Evolutionary conservation across 1,284 basidiomycete genomes (phyloP).

Genomic region (Cutaneotrichosporon sp.): DNA sequence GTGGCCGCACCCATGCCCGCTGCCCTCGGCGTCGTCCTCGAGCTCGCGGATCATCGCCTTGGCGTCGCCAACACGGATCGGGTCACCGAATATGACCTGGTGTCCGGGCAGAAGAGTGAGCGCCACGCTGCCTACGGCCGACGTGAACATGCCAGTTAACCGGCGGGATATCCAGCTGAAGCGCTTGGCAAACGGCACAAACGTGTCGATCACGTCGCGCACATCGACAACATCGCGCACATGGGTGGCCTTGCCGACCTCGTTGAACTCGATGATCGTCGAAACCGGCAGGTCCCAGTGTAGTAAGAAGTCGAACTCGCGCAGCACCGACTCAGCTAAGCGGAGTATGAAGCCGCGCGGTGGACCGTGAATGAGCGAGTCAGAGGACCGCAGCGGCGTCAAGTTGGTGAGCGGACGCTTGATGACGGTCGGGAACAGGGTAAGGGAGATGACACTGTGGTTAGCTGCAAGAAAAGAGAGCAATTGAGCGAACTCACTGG

Average conservation of each 20-base stretch:
- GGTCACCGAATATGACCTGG: conserved; percentile 21
- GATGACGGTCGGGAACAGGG: conserved; percentile 38
- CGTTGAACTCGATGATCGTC: conserved; percentile 52
- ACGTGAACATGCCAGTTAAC: conserved; percentile 36
- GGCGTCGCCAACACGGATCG: conserved; percentile 11
- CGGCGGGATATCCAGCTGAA: conserved; percentile 39
- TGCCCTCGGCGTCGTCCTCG: background rate
- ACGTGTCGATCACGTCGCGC: conserved; percentile 45
- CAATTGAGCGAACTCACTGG: conserved; percentile 37
- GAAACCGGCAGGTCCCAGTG: conserved; percentile 46
- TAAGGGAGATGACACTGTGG: conserved; percentile 43
- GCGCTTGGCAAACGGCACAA: conserved; percentile 50
- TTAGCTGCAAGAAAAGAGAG: background rate
- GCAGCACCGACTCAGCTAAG: conserved; percentile 28
- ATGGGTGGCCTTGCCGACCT: conserved; percentile 49
- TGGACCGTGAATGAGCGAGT: conserved; percentile 9
- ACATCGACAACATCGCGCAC: conserved; percentile 50
- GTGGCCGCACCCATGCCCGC: background rate
- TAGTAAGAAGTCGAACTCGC: conserved; percentile 39
- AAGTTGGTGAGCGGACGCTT: conserved; percentile 12
- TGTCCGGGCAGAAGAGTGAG: conserved; percentile 26
- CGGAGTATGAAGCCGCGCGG: conserved; percentile 26
- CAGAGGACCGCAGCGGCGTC: conserved; percentile 15
- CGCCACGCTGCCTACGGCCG: conserved; percentile 32
- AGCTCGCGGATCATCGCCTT: conserved; percentile 13